Conservation (phyloP, 768 basidiomycete species). For the Tulasnella sp. region DNA sequence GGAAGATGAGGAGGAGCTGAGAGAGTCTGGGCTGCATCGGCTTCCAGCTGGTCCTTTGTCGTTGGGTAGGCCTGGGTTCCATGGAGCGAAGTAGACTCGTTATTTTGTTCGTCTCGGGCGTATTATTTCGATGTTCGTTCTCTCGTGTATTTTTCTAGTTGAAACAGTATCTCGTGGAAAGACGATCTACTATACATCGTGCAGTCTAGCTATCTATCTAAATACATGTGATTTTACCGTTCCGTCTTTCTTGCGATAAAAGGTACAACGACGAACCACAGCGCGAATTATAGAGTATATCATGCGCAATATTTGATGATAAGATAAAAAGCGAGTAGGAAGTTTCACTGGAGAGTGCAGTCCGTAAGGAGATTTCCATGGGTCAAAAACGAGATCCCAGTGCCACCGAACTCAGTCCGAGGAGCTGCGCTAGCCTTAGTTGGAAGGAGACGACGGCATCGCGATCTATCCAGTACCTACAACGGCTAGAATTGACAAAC, state of each 20-base stretch:
- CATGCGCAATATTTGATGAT: neutral
- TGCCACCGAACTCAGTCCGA: no score
- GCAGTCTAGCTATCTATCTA: neutral
- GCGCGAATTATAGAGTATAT: neutral
- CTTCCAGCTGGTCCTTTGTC: neutral
- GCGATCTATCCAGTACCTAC: no score
- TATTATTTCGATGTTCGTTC: neutral
- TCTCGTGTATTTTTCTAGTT: neutral
- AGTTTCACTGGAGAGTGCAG: no score
- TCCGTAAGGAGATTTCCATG: no score
- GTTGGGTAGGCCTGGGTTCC: neutral
- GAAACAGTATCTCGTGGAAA: neutral
- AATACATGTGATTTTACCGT: neutral
- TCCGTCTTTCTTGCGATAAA: neutral
- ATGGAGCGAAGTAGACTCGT: neutral
- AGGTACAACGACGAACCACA: neutral
- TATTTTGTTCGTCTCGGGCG: neutral
- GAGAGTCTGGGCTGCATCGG: constrained; percentile 1
- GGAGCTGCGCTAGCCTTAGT: no score
- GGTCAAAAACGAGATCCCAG: no score
- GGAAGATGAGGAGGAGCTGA: constrained; percentile 50
- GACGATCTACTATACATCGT: neutral
- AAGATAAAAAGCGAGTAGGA: no score
- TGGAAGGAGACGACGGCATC: no score
- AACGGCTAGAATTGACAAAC: no score